A percentile compares a stretch with the other conserved stretches of the same genome.
Conservation (phyloP, 2,329 filamentous ascomycete genomes). For the Cladophialophora psammophila region DNA sequence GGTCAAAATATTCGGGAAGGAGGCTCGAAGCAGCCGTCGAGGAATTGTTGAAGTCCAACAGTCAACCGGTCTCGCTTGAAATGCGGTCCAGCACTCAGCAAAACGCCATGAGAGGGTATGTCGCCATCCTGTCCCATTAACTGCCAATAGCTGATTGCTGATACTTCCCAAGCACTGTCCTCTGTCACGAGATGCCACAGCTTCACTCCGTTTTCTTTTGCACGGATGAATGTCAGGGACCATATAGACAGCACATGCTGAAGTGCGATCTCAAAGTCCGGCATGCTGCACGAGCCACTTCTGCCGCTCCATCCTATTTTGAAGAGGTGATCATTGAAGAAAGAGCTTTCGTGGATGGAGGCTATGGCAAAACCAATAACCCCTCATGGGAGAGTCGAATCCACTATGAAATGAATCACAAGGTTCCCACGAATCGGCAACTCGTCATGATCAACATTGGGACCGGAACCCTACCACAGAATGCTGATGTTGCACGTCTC, state of each 20-base stretch:
- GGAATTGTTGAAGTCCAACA: slow-evolving; percentile 28
- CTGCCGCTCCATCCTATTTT: slow-evolving; percentile 39
- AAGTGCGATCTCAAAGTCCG: slow-evolving; percentile 33
- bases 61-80: slow-evolving; percentile 22
- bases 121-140: neutral
- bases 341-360: slow-evolving; percentile 33
- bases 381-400: slow-evolving; percentile 36
- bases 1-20: slow-evolving; percentile 31
- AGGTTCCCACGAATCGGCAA: slow-evolving; percentile 23
- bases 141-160: neutral
- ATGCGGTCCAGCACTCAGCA: slow-evolving; percentile 22
- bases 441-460: slow-evolving; percentile 38
- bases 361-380: slow-evolving; percentile 38
- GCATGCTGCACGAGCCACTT: slow-evolving; percentile 37
- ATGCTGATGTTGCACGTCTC: slow-evolving; percentile 10
- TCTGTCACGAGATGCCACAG: slow-evolving; percentile 33
- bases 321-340: slow-evolving; percentile 34
- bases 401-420: slow-evolving; percentile 34
- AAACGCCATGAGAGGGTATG: slow-evolving; percentile 28
- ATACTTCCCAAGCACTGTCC: slow-evolving; percentile 23
- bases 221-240: slow-evolving; percentile 35
- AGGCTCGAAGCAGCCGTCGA: slow-evolving; percentile 30
- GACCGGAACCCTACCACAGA: slow-evolving; percentile 30
- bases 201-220: slow-evolving; percentile 35
- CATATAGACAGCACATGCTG: slow-evolving; percentile 28